Evolutionary conservation across 306 rosid species (phyloP), one percentile per base, ranked within the genome.

Genomic region (Begonia masoniana): DNA sequence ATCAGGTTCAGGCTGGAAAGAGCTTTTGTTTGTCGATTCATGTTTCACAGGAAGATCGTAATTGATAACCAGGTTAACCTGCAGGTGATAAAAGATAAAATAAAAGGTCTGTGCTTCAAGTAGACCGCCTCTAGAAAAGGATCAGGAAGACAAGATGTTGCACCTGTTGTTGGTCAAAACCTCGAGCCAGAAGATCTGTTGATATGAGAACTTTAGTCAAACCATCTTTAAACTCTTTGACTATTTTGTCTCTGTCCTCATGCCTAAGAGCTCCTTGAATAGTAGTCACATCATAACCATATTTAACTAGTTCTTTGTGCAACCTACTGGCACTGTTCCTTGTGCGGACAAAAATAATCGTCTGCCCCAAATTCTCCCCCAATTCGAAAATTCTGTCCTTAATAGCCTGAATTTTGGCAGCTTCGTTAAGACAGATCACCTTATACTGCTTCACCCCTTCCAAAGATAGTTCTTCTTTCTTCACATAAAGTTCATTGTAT

Each of bases 111-210:
- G 57, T 13, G 62, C 41, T 41, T 47, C 45, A 48, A 46, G 21
- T 24, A 31, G 35, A 7, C 47, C 41, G 15, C 12, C 46, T 35
- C 15, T 50, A 56, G 46, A 21, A 26, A 31, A 31, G 39, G 36
- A 57, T 42, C 10, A n/a, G 48, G 45, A 26, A 51, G 52, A 35
- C 13, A n/a, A 3, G 31, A 59, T 10, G 35, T 26, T 50, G 67
- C 59, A 87, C 97, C 82, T 88, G 95, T 49, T 84, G 95, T 62
- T 82, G 95, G 68, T 88, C 95, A 56, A 88, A 88, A 56, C 95
- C 95, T 42, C 95, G 76, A 15, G 97, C 85, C 36, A 88, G 83
- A 46, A 88, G 53, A 62, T 87, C 94, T 6, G 94, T 83, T n/a
- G 94, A 74, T 55, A 83, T 83, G 51, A 87, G 88, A 61, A 88